phyloP scores from a whole-genome alignment of 2,329 filamentous ascomycete genomes.

The Myriosclerotinia scirpicola region DNA sequence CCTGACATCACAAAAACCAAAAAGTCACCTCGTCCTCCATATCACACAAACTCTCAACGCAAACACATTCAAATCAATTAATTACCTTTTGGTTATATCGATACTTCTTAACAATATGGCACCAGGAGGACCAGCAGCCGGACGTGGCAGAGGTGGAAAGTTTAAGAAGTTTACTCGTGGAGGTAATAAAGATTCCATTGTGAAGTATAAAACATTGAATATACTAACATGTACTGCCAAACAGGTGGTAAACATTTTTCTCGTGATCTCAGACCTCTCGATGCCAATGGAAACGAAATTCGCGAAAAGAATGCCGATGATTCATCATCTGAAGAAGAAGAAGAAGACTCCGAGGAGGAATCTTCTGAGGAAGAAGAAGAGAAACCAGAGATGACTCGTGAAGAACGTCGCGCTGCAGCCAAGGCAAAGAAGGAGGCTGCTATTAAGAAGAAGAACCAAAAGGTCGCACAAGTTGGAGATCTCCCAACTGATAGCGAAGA shows the following conservation, averaged over 20 bases:
- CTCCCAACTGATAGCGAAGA: constrained; percentile 70
- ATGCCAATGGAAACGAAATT: constrained; percentile 83
- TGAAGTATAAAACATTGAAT: too few species aligned
- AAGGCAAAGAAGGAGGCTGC: constrained; percentile 92
- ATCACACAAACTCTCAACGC: neutral
- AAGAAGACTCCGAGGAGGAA: constrained; percentile 53
- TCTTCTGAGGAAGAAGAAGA: constrained; percentile 49
- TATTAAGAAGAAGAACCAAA: constrained; percentile 71
- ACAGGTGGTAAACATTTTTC: constrained; percentile 94
- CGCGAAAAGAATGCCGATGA: constrained; percentile 69
- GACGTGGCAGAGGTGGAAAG: constrained; percentile 78
- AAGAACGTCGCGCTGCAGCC: constrained; percentile 82
- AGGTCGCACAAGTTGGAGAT: constrained; percentile 77
- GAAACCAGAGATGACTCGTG: constrained; percentile 67
- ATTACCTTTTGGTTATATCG: neutral
- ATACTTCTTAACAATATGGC: constrained; percentile 44
- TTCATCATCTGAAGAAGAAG: constrained; percentile 48
- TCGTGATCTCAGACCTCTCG: constrained; percentile 81
- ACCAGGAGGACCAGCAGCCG: constrained; percentile 48
- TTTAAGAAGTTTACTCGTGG: constrained; percentile 91
- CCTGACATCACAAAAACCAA: constrained; percentile 13
- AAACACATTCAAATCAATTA: constrained; percentile 4
- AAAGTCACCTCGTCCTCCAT: neutral
- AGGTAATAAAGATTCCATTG: constrained; percentile 56
- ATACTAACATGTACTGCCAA: constrained; percentile 28